These are phyloP conservation scores for Cutaneotrichosporon sp. DNA, from an alignment of 1,284 basidiomycete species.

Conservation along the genomic window DNA sequence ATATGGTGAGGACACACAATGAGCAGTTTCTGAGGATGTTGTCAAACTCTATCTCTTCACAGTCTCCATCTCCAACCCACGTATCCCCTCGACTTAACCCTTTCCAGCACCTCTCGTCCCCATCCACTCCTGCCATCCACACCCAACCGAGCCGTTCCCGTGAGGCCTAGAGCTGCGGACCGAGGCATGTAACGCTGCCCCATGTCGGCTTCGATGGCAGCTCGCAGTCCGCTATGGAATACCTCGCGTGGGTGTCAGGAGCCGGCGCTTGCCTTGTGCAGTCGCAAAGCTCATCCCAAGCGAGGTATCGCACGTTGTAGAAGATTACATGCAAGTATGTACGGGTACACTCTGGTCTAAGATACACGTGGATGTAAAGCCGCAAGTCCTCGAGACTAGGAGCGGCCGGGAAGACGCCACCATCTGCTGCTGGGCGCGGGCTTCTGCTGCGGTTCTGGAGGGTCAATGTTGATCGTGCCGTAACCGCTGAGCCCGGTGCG, in stretches of 20 bases:
- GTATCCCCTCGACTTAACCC: not conserved
- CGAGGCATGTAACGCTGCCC: too few species aligned
- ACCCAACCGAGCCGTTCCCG: too few species aligned
- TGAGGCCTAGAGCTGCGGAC: too few species aligned
- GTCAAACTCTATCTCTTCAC: not conserved
- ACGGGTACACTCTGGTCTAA: constrained; percentile 4
- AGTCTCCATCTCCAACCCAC: not conserved
- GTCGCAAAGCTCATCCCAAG: not conserved
- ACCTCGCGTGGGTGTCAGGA: too few species aligned
- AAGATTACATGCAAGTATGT: constrained; percentile 2
- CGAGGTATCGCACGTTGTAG: not conserved
- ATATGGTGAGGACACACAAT: not conserved
- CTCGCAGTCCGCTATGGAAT: too few species aligned
- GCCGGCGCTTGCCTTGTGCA: too few species aligned
- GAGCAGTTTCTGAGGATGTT: not conserved
- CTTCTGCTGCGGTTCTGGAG: not conserved
- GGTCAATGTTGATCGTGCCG: constrained; percentile 10
- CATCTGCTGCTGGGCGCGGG: not conserved
- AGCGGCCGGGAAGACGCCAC: constrained; percentile 1
- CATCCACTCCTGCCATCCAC: too few species aligned
- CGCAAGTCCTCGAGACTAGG: too few species aligned
- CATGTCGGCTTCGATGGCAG: too few species aligned
- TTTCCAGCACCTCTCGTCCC: too few species aligned
- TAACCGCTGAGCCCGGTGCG: constrained; percentile 1
- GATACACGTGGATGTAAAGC: not conserved